Percentiles rank a stretch among this genome's conserved stretches.
Evolutionary conservation across 148 eudicot genomes (phyloP).

Genomic region (Fagopyrum esculentum): DNA sequence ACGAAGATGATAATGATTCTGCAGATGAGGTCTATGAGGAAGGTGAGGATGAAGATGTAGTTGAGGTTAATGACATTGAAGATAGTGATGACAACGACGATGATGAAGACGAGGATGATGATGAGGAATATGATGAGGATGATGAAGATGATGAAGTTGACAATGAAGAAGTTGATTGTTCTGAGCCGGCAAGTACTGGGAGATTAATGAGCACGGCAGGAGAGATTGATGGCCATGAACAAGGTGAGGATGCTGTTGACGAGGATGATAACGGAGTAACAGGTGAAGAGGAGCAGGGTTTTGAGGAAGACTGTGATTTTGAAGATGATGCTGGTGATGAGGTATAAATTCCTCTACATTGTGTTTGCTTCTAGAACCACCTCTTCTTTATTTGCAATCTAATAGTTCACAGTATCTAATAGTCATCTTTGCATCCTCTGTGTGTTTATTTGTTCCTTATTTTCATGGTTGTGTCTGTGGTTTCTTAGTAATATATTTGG

Average conservation of each 20-base stretch:
- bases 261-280: constrained; percentile 59
- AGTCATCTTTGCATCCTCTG: neutral
- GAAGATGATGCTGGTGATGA: constrained; percentile 44
- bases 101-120: constrained; percentile 34
- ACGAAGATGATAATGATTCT: constrained; percentile 28
- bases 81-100: constrained; percentile 28
- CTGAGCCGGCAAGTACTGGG: constrained; percentile 31
- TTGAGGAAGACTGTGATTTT: constrained; percentile 30
- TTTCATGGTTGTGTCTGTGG: neutral
- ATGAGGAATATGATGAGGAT: constrained; percentile 40
- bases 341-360: constrained; percentile 26
- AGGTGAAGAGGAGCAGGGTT: constrained; percentile 47
- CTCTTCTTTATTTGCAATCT: neutral
- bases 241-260: constrained; percentile 48
- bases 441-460: neutral
- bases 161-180: constrained; percentile 41
- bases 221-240: constrained; percentile 67
- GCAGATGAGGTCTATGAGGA: constrained; percentile 25
- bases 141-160: constrained; percentile 53
- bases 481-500: no score
- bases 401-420: neutral
- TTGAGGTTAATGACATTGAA: constrained; percentile 28
- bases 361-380: neutral
- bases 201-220: constrained; percentile 39
- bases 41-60: constrained; percentile 29